Evolutionary conservation across 345 rosid species (phyloP).

Genomic region (Corchorus olitorius): DNA sequence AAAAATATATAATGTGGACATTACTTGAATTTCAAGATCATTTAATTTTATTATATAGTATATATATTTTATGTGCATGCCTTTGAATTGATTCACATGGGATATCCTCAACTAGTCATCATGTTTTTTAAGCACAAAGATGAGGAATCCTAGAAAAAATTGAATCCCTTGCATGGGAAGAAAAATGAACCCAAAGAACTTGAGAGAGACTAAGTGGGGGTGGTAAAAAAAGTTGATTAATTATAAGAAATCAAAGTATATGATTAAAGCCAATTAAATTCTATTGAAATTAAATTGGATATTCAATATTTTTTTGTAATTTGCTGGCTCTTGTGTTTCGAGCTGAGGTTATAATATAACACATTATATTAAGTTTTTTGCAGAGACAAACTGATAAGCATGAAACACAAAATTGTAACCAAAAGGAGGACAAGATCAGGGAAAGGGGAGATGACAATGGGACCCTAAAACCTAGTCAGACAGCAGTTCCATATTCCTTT

Average conservation of each 20-base stretch:
- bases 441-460: slow-evolving; percentile 13
- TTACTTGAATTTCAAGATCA: slow-evolving; percentile 23
- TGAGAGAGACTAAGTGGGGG: neutral
- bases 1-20: neutral
- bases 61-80: slow-evolving; percentile 22
- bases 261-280: neutral
- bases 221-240: neutral
- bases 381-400: slow-evolving; percentile 24
- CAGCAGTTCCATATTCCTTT: slow-evolving; percentile 22
- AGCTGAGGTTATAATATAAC: neutral
- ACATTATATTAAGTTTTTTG: neutral
- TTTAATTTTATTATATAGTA: neutral
- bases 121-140: slow-evolving; percentile 22
- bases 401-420: slow-evolving; percentile 23
- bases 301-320: neutral
- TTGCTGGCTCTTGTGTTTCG: neutral
- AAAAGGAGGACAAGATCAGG: slow-evolving; percentile 32
- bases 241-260: neutral
- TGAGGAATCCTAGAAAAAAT: slow-evolving; percentile 16
- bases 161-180: slow-evolving; percentile 21
- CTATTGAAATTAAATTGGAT: neutral
- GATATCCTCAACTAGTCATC: slow-evolving; percentile 19
- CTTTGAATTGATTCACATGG: slow-evolving; percentile 24
- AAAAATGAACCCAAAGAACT: slow-evolving; percentile 8
- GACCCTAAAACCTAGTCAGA: slow-evolving; percentile 26